phyloP scores from a whole-genome alignment of 2,329 filamentous ascomycete genomes.

The Grosmannia clavigera region DNA sequence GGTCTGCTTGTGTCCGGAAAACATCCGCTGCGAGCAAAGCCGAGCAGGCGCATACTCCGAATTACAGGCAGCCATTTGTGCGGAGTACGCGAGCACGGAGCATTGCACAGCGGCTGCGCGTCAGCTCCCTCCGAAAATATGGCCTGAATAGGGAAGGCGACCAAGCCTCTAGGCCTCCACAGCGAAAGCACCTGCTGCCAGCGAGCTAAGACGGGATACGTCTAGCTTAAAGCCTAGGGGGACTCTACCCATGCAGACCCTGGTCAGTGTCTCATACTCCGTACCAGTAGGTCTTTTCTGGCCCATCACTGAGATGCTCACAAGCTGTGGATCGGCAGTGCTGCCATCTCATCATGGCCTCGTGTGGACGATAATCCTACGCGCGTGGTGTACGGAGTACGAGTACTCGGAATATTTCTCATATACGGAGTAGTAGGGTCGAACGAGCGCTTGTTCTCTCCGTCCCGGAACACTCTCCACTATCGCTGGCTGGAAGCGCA shows the following conservation, averaged over 20 bases:
- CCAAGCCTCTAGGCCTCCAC: neutral
- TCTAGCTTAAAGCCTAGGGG: neutral
- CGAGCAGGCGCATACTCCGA: too few species aligned
- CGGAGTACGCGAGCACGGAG: neutral
- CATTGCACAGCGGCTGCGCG: neutral
- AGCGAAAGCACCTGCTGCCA: neutral
- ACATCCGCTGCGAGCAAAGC: too few species aligned
- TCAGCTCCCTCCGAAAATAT: neutral
- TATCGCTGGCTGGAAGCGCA: neutral
- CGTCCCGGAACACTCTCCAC: neutral
- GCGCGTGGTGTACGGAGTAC: too few species aligned
- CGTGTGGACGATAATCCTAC: neutral
- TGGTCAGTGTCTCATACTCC: neutral
- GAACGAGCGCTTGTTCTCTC: too few species aligned
- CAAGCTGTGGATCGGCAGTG: neutral
- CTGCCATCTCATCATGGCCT: neutral
- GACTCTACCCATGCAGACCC: conserved; percentile 1
- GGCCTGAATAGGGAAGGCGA: neutral
- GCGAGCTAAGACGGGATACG: neutral
- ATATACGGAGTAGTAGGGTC: too few species aligned
- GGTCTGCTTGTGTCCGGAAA: too few species aligned
- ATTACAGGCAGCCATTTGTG: too few species aligned
- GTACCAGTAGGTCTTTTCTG: neutral
- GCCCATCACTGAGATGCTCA: neutral
- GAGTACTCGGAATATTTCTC: too few species aligned